These are phyloP conservation scores for Rugosomyces carneus DNA, from an alignment of 1,284 basidiomycete species.

Conservation along the genomic window DNA sequence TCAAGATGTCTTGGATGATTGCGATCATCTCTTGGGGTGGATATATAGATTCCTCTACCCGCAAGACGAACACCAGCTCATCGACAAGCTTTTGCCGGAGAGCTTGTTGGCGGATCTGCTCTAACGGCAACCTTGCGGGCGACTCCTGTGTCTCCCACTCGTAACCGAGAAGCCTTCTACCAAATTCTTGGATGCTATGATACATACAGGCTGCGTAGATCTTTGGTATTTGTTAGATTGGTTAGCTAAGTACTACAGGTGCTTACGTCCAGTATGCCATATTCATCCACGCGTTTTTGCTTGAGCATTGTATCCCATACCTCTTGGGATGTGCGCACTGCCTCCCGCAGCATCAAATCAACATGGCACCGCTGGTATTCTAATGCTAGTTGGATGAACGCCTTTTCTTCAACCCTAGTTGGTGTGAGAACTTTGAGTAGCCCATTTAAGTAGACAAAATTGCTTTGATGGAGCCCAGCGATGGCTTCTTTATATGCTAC, in stretches of 20 bases:
- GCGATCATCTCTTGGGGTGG: conserved; percentile 1
- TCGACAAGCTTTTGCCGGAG: neutral
- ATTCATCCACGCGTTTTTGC: neutral
- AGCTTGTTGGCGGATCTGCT: neutral
- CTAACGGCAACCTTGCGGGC: neutral
- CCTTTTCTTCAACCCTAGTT: neutral
- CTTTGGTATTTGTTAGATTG: neutral
- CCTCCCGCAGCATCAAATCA: conserved; percentile 2
- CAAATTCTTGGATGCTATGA: conserved; percentile 1
- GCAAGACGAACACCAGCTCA: neutral
- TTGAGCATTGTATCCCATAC: conserved; percentile 1
- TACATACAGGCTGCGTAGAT: conserved; percentile 1
- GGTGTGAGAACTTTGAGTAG: neutral
- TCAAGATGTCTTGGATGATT: neutral
- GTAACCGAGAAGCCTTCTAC: neutral
- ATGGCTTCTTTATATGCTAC: neutral
- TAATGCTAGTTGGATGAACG: neutral
- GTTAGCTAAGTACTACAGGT: neutral
- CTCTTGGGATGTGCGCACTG: neutral
- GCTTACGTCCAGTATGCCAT: neutral
- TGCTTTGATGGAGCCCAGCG: neutral
- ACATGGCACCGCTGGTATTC: conserved; percentile 1
- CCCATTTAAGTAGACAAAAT: neutral
- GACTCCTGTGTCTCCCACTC: neutral
- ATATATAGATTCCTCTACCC: neutral